A percentile compares a stretch with the other conserved stretches of the same genome.
Evolutionary conservation across 2,329 filamentous ascomycete species (phyloP).

Genomic region (Lecanicillium sp.): DNA sequence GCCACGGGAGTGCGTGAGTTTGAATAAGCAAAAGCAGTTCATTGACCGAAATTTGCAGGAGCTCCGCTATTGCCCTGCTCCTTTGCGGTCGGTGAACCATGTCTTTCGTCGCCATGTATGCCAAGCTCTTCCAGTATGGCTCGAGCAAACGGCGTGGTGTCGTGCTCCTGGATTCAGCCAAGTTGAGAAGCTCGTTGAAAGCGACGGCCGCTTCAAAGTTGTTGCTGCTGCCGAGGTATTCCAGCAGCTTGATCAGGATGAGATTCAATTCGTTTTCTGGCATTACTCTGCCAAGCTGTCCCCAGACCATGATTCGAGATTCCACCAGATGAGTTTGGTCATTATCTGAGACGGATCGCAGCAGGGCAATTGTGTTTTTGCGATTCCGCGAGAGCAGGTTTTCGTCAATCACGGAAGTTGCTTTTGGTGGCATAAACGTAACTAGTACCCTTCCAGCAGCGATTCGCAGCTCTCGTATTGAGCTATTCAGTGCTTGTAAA

Average conservation of each 20-base stretch:
- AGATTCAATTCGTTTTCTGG: constrained; percentile 81
- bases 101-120: constrained; percentile 76
- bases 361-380: constrained; percentile 60
- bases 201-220: constrained; percentile 72
- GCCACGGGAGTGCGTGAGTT: constrained; percentile 73
- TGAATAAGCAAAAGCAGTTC: constrained; percentile 73
- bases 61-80: constrained; percentile 70
- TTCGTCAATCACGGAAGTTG: constrained; percentile 17
- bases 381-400: constrained; percentile 43
- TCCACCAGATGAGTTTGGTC: constrained; percentile 65
- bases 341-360: constrained; percentile 67
- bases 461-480: constrained; percentile 76
- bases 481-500: constrained; percentile 74
- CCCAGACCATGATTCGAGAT: constrained; percentile 78
- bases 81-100: constrained; percentile 76
- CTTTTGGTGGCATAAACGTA: constrained; percentile 49
- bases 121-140: constrained; percentile 84
- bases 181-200: constrained; percentile 71
- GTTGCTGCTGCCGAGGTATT: constrained; percentile 81
- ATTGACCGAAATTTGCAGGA: constrained; percentile 69
- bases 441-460: constrained; percentile 66
- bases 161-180: constrained; percentile 59
- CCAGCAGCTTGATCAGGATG: constrained; percentile 73
- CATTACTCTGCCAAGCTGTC: constrained; percentile 71
- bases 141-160: constrained; percentile 66